Evolutionary conservation across 306 rosid species (phyloP).

Genomic region (Casuarina glauca): DNA sequence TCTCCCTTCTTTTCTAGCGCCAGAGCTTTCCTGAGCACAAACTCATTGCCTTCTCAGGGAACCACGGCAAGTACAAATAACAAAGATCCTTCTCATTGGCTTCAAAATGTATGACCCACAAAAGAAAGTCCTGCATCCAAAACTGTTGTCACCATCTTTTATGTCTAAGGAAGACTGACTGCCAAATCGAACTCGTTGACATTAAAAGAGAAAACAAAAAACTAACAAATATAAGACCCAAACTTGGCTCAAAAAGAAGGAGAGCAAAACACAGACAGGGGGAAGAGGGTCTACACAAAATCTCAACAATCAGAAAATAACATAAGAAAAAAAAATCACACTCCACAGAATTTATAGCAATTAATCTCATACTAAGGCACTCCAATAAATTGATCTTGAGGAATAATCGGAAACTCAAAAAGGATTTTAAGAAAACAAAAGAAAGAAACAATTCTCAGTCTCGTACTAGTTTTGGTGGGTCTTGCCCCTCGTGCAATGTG

Average conservation of each 20-base stretch:
- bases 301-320: too few relatives aligned
- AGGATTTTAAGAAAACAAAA: too few relatives aligned
- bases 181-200: too few relatives aligned
- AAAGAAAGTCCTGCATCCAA: conserved; percentile 32
- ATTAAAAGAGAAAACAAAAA: too few relatives aligned
- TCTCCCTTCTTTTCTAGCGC: conserved; percentile 26
- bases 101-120: conserved; percentile 29
- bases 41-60: conserved; percentile 12
- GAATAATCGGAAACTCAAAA: too few relatives aligned
- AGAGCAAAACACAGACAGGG: too few relatives aligned
- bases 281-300: background rate
- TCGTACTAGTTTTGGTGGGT: background rate
- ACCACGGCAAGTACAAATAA: conserved; percentile 25
- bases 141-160: conserved; percentile 28
- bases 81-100: conserved; percentile 14
- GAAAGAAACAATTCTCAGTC: background rate
- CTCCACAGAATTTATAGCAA: background rate
- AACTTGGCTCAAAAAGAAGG: too few relatives aligned
- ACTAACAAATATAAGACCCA: too few relatives aligned
- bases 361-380: too few relatives aligned
- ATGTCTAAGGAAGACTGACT: background rate
- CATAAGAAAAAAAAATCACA: too few relatives aligned
- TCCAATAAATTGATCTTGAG: too few relatives aligned
- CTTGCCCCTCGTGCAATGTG: background rate
- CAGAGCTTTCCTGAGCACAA: conserved; percentile 29